Evolutionary conservation across 1,139 yeast genomes (phyloP).

Genomic region (Debaryomyces udenii): DNA sequence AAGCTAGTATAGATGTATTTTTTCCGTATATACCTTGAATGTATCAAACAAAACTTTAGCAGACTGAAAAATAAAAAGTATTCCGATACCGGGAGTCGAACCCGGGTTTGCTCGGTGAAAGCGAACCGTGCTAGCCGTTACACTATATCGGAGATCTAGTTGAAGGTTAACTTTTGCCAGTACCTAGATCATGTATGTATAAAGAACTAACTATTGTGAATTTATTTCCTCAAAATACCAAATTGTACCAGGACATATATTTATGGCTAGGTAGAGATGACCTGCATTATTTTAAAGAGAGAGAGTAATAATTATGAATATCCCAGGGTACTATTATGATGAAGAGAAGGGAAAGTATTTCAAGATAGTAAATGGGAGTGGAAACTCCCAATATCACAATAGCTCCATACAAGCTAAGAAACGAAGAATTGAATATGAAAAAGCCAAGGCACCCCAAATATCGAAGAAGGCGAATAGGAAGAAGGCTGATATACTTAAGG

Average conservation of each 20-base stretch:
- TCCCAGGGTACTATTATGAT: constrained; percentile 56
- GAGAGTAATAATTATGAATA: constrained; percentile 17
- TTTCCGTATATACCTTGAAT: too few species aligned
- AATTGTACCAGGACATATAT: too few species aligned
- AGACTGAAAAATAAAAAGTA: constrained; percentile 24
- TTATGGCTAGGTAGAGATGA: too few species aligned
- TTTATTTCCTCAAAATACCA: too few species aligned
- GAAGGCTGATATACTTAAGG: neutral
- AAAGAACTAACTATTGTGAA: too few species aligned
- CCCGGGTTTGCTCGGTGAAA: constrained; percentile 84
- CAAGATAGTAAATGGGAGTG: constrained; percentile 44
- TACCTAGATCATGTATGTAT: too few species aligned
- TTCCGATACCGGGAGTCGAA: constrained; percentile 84
- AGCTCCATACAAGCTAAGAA: constrained; percentile 33
- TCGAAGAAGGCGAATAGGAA: neutral
- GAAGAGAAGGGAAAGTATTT: constrained; percentile 45
- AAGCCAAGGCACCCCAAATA: neutral
- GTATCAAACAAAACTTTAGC: too few species aligned
- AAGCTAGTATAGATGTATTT: too few species aligned
- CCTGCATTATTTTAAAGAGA: too few species aligned
- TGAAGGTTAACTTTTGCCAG: neutral
- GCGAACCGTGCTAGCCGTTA: constrained; percentile 85
- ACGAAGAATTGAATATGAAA: constrained; percentile 21
- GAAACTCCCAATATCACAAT: constrained; percentile 33
- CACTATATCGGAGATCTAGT: constrained; percentile 64